phyloP scores from a whole-genome alignment of 148 eudicot genomes.

The Rhododendron simsii region DNA sequence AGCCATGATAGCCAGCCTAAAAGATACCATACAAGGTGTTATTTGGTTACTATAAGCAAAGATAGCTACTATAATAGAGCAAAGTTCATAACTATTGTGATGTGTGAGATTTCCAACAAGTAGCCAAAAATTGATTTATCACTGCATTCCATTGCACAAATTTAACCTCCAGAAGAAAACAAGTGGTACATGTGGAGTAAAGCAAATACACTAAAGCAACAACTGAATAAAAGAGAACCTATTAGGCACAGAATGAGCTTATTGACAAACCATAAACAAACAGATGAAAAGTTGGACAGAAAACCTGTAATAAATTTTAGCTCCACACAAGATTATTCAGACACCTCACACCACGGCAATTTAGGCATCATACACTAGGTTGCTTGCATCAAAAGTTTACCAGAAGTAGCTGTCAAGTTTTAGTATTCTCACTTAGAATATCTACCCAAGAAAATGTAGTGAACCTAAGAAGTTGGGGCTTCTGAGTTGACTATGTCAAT shows the following conservation, averaged over 20 bases:
- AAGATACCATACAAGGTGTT: constrained; percentile 10
- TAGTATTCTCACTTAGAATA: not conserved
- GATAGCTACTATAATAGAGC: not conserved
- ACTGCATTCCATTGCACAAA: not conserved
- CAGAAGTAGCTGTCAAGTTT: not conserved
- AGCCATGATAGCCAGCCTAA: constrained; percentile 94
- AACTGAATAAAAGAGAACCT: not conserved
- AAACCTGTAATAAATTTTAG: too few relatives aligned
- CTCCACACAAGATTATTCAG: not conserved
- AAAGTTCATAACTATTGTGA: not conserved
- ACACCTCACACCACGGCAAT: not conserved
- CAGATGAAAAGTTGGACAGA: too few relatives aligned
- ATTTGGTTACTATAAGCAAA: constrained; percentile 5
- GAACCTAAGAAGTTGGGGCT: not conserved
- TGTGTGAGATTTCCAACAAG: not conserved
- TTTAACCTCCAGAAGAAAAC: not conserved
- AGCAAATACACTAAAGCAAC: not conserved
- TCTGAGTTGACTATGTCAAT: not conserved
- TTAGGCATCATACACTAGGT: not conserved
- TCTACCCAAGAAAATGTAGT: not conserved
- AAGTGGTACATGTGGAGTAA: not conserved
- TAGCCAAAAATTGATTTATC: not conserved
- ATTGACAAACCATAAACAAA: too few relatives aligned
- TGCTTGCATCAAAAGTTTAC: not conserved
- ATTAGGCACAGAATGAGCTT: too few relatives aligned